These are phyloP conservation scores for Kurtzmaniella quercitrusa DNA, from an alignment of 1,139 yeast species.

Conservation along the genomic window DNA sequence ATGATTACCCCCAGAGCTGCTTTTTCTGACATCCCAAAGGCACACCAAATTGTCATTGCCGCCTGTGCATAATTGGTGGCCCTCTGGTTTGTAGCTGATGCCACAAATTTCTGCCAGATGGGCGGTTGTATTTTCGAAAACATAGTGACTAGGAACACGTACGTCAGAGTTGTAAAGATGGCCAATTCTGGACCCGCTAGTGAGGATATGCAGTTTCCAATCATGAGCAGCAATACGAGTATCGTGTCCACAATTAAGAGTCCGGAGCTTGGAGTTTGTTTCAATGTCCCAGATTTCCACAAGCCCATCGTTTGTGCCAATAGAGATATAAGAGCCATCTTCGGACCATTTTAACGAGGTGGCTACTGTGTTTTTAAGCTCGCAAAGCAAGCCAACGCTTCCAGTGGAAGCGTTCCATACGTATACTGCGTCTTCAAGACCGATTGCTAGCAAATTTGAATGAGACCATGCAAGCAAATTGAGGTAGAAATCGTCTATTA, in stretches of 20 bases:
- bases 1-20: slow-evolving; percentile 8
- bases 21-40: slow-evolving; percentile 89
- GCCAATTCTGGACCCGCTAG: slow-evolving; percentile 84
- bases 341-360: slow-evolving; percentile 88
- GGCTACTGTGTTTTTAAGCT: slow-evolving; percentile 49
- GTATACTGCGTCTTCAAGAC: slow-evolving; percentile 78
- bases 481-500: slow-evolving; percentile 87
- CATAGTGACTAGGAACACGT: slow-evolving; percentile 76
- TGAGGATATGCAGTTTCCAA: slow-evolving; percentile 79
- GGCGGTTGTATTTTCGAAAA: slow-evolving; percentile 43
- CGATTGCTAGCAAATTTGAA: slow-evolving; percentile 82
- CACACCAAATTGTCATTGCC: slow-evolving; percentile 93
- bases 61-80: slow-evolving; percentile 83
- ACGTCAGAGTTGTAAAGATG: slow-evolving; percentile 88
- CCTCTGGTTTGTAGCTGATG: slow-evolving; percentile 79
- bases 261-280: slow-evolving; percentile 65
- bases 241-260: slow-evolving; percentile 60
- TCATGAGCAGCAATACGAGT: slow-evolving; percentile 78
- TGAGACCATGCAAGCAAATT: slow-evolving; percentile 87
- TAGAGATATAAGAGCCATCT: slow-evolving; percentile 82
- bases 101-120: slow-evolving; percentile 95
- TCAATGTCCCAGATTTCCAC: slow-evolving; percentile 95
- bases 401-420: slow-evolving; percentile 93
- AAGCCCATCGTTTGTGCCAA: slow-evolving; percentile 81
- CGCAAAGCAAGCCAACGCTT: slow-evolving; percentile 66